Evolutionary conservation across 106 monocot genomes (phyloP).

Genomic region (Cymbidium sinense): DNA sequence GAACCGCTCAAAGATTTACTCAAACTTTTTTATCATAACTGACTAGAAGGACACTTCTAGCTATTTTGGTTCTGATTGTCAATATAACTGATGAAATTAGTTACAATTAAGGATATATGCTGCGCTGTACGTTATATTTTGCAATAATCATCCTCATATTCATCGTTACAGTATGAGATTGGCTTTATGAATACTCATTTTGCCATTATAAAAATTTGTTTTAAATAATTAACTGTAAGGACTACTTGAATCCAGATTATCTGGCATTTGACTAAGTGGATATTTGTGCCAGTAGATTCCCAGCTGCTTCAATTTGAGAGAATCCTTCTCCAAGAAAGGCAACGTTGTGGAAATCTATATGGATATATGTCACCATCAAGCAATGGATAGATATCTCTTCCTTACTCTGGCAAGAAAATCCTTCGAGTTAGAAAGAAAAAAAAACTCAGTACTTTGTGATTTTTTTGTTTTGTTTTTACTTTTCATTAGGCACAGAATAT

Average conservation of each 20-base stretch:
- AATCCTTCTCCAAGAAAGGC: not conserved
- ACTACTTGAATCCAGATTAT: not conserved
- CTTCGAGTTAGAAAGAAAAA: not conserved
- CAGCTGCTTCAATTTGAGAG: not conserved
- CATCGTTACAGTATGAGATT: not conserved
- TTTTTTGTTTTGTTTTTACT: not conserved
- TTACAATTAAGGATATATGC: not conserved
- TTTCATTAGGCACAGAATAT: not conserved
- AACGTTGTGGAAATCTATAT: not conserved
- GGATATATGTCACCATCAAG: not conserved
- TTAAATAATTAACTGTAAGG: not conserved
- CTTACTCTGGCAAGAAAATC: slow-evolving; percentile 5
- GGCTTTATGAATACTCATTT: not conserved
- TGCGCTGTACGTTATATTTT: not conserved
- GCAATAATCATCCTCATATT: not conserved
- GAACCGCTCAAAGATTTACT: too few relatives aligned
- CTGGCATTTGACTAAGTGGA: not conserved
- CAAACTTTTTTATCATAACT: too few relatives aligned
- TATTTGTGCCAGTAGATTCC: not conserved
- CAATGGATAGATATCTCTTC: not conserved
- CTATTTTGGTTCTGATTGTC: not conserved
- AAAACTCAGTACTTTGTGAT: not conserved
- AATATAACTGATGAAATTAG: not conserved
- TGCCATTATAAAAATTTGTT: not conserved
- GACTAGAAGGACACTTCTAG: too few relatives aligned